Conservation (phyloP, 345 rosid species). For the Lumnitzera littorea region DNA sequence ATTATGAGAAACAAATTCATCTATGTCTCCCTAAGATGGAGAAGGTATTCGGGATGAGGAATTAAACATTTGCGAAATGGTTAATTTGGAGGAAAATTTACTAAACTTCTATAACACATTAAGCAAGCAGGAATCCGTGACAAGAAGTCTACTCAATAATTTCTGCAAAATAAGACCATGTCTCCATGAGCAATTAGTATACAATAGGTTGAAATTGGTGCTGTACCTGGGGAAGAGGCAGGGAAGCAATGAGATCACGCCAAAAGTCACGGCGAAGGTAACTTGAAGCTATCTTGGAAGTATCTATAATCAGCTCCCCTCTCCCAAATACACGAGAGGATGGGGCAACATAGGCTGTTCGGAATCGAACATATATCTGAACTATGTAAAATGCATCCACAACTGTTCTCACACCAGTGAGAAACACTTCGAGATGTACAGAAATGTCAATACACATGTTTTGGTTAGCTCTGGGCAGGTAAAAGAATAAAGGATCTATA, state of each 20-base stretch:
- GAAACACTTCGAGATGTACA: conserved; percentile 21
- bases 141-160: background rate
- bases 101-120: too few species aligned
- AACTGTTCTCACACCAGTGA: conserved; percentile 26
- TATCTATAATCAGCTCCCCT: conserved; percentile 53
- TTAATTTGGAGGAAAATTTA: too few species aligned
- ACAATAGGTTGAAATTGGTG: background rate
- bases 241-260: conserved; percentile 41
- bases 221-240: conserved; percentile 56
- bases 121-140: too few species aligned
- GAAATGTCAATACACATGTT: conserved; percentile 28
- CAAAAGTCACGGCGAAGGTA: conserved; percentile 39
- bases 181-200: too few species aligned
- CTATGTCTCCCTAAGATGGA: too few species aligned
- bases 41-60: too few species aligned
- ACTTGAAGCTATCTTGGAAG: conserved; percentile 33
- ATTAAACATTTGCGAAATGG: too few species aligned
- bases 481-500: conserved; percentile 52
- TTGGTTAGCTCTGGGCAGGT: conserved; percentile 23
- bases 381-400: conserved; percentile 40
- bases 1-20: background rate
- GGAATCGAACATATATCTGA: conserved; percentile 35
- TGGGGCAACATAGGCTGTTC: conserved; percentile 54
- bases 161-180: background rate
- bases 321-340: conserved; percentile 60